phyloP scores from a whole-genome alignment of 2,329 filamentous ascomycete species.

The Chrysoporthe cubensis region DNA sequence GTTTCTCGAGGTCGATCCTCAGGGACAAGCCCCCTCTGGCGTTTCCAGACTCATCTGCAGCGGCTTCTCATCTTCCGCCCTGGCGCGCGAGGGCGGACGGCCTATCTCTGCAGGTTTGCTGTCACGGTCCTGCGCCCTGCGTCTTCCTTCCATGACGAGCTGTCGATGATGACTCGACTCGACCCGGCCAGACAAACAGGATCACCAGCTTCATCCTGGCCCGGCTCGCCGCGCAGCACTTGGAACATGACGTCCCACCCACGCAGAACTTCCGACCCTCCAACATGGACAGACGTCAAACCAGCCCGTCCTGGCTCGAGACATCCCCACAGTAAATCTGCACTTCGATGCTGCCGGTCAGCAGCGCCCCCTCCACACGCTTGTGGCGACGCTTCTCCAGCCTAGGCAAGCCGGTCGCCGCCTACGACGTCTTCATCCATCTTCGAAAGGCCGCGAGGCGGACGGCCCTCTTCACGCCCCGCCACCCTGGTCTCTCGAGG shows the following conservation, averaged over 20 bases:
- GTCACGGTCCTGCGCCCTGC: neutral
- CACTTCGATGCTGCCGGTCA: constrained; percentile 10
- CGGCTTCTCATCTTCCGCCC: neutral
- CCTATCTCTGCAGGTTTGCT: neutral
- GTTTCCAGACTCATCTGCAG: neutral
- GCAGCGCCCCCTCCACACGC: neutral
- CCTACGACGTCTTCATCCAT: neutral
- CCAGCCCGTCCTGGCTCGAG: constrained; percentile 5
- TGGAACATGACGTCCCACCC: neutral
- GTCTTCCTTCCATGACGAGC: neutral
- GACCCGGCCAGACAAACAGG: neutral
- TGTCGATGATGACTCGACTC: neutral
- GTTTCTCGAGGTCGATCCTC: neutral
- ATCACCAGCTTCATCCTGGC: neutral
- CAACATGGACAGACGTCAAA: neutral
- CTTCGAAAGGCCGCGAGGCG: neutral
- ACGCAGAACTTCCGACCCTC: constrained; percentile 8
- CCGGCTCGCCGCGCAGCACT: neutral
- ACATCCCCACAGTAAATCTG: constrained; percentile 14
- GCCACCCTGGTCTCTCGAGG: neutral
- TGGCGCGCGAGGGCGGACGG: neutral
- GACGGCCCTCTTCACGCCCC: too few species aligned
- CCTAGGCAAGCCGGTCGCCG: neutral
- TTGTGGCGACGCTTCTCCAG: neutral
- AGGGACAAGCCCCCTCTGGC: neutral